Evolutionary conservation across 2,329 filamentous ascomycete species (phyloP).

Genomic region (Botryotinia calthae): DNA sequence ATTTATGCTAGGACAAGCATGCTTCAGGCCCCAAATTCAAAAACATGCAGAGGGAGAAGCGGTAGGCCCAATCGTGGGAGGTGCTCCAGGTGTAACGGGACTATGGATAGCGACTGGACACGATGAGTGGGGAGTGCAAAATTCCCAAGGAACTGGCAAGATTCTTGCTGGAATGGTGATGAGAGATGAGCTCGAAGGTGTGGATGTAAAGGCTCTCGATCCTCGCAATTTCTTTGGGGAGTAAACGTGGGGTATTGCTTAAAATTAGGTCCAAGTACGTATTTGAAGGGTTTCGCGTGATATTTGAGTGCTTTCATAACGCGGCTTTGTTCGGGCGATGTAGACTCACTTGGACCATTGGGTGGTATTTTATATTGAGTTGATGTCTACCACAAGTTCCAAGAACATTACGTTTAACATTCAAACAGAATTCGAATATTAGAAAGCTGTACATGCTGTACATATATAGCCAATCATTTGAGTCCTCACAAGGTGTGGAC

Average conservation of each 20-base stretch:
- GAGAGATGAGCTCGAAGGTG: neutral
- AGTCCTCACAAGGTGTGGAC: neutral
- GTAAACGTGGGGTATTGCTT: neutral
- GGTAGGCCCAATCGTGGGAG: slow-evolving; percentile 4
- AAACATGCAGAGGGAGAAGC: slow-evolving; percentile 11
- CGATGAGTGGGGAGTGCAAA: slow-evolving; percentile 5
- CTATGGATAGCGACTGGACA: slow-evolving; percentile 5
- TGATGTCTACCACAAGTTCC: neutral
- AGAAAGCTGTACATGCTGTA: too few species aligned
- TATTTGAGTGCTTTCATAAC: neutral
- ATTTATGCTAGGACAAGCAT: slow-evolving; percentile 9
- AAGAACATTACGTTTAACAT: neutral
- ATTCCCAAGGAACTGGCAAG: slow-evolving; percentile 2
- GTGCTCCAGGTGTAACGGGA: neutral
- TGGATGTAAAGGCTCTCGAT: slow-evolving; percentile 7
- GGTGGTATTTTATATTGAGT: neutral
- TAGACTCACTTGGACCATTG: neutral
- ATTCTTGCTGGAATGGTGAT: slow-evolving; percentile 10
- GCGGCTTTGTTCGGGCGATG: neutral
- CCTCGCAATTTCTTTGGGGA: neutral
- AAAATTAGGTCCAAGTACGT: neutral
- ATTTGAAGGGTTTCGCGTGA: neutral
- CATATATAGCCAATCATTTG: neutral
- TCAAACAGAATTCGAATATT: neutral
- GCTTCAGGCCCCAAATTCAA: slow-evolving; percentile 7